phyloP scores from a whole-genome alignment of 495 filamentous ascomycete species.

The Penicillium coprophilum region DNA sequence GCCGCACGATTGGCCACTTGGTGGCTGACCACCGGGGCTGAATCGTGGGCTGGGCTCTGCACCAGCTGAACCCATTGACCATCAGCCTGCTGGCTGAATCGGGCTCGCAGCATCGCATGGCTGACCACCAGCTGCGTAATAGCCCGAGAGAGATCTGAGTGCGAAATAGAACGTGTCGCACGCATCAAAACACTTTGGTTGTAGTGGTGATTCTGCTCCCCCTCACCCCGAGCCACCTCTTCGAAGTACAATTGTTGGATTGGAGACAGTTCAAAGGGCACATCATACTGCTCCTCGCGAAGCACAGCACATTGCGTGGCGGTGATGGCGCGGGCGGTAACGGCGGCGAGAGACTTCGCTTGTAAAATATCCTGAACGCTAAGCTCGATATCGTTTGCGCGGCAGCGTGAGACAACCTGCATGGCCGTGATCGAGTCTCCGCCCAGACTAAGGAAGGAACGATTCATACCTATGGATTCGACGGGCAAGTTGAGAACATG shows the following conservation, averaged over 20 bases:
- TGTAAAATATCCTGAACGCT: neutral
- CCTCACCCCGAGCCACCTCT: constrained; percentile 30
- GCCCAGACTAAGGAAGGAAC: constrained; percentile 39
- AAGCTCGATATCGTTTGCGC: constrained; percentile 5
- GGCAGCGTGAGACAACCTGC: constrained; percentile 33
- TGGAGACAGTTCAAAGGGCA: constrained; percentile 23
- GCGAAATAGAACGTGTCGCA: constrained; percentile 44
- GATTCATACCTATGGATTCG: constrained; percentile 24
- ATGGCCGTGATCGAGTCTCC: constrained; percentile 28
- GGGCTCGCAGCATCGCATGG: constrained; percentile 63
- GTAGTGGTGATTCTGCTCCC: constrained; percentile 45
- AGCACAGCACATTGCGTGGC: neutral
- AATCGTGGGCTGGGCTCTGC: constrained; percentile 13
- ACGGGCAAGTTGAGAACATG: constrained; percentile 16
- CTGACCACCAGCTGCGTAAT: constrained; percentile 50
- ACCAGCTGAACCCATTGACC: constrained; percentile 28
- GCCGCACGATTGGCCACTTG: constrained; percentile 4
- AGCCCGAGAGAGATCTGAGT: neutral
- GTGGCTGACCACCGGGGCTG: constrained; percentile 12
- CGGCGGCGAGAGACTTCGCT: no score
- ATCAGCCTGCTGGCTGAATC: constrained; percentile 40
- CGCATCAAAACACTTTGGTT: constrained; percentile 62
- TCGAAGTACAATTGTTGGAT: constrained; percentile 27
- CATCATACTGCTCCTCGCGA: constrained; percentile 16
- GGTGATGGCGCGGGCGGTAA: neutral